Evolutionary conservation across 805 yeast species (phyloP), one percentile per base, ranked within the genome.

Genomic region (Lipomyces yamadae): DNA sequence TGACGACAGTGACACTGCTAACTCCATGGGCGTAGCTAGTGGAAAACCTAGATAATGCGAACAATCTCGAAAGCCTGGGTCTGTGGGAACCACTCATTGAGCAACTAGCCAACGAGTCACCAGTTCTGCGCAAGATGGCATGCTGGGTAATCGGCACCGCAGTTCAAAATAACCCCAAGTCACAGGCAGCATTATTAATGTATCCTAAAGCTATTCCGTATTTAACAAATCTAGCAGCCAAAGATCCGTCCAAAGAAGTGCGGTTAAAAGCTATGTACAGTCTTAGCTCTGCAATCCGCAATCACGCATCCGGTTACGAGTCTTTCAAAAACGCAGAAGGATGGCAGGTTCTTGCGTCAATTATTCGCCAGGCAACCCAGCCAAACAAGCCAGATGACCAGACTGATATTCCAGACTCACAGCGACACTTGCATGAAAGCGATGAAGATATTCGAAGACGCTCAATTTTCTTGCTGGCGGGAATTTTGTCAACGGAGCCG

Each of bases 1-100:
- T 13, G 30, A 24, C 54, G 32, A 52, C 57, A 11, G 15, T 29
- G 15, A 18, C 30, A 37, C 39, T 42, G 48, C 15, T 42, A n/a
- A 42, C 18, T 24, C 24, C 48, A 42, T 42, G n/a, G 24, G 33
- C 29, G 10, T 29, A 69, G 69, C 81, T 94, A 61, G 88, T 95
- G 59, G 98, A 94, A 76, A 92, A 92, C 74, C 78, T 94, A 67
- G 98, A 95, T 77, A 95, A 95, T 77, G 98, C 98, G 32, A 93
- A 94, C 78, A 92, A 92, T 74, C 88, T 94, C 71, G 94, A 90
- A 70, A 90, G 89, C 73, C 76, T 93, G 81, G 85, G 86, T 70
- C 82, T 92, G 69, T 95, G 98, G 99, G 86, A 83, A 30, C 81
- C 87, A 2, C 76, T 93, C 55, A 80, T 92, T n/a, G 76, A 77